Evolutionary conservation across 2,329 filamentous ascomycete genomes (phyloP), one percentile per base, ranked within the genome.

Genomic region (Botrytis aclada): DNA sequence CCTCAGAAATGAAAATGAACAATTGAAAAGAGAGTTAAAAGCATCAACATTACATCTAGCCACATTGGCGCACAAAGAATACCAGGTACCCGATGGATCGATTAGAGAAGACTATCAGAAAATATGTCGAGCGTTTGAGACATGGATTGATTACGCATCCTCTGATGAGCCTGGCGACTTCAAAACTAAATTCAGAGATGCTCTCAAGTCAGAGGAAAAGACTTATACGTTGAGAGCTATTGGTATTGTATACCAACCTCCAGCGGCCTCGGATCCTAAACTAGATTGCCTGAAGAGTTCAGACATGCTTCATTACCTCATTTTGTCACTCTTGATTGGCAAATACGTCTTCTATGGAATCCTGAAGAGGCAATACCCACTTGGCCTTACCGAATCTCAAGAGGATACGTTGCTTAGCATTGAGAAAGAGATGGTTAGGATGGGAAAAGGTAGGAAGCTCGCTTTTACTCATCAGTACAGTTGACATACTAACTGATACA

Each of bases 51-150:
- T 37, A n/a, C 45, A 29, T n/a, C 29, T 67, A n/a, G 64, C 64
- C 16, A 29, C 32, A 6, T 10, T 54, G 37, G 64, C 64, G 20
- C 64, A 67, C 37, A 54, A 67, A 39, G 45, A 67, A 16, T 67
- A 67, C 37, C 64, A 54, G 37, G 32, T 67, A n/a, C 64, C 64
- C 22, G 45, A 54, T 22, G 64, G 64, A 39, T 54, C 64, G 1
- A 67, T 67, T 25, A 67, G 32, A 54, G 64, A 67, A 34, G 64
- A 67, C 12, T 67, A 67, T 32, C 32, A 54, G 29, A 67, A 54
- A n/a, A n/a, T 67, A 22, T 67, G 64, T 39, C 47, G 32, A 54
- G 64, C 64, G 37, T 54, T 67, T 18, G 64, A 67, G 43, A 67
- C 29, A 9, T 54, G 64, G 64, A 39, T 67, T n/a, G 45, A 67